A percentile compares a stretch with the other conserved stretches of the same genome.
Evolutionary conservation across 257 asterid species (phyloP).

Genomic region (Linderniella brevidens): DNA sequence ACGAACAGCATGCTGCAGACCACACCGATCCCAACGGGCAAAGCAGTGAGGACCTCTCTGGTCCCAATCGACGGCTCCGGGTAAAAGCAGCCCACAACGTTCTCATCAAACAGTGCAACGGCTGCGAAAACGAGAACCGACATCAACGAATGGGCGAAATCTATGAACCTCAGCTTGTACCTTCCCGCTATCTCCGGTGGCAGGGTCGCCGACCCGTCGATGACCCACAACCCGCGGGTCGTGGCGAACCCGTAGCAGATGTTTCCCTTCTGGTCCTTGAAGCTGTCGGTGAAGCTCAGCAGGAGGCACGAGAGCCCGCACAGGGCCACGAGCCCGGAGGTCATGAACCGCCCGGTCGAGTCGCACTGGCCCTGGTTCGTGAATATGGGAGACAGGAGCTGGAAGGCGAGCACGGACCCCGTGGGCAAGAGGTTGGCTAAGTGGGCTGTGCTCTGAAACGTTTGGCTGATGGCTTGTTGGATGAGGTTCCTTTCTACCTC

Average conservation of each 20-base stretch:
- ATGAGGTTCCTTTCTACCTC: conserved; percentile 46
- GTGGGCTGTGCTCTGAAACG: conserved; percentile 74
- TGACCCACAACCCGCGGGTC: conserved; percentile 48
- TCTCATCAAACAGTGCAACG: conserved; percentile 51
- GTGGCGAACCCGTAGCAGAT: conserved; percentile 71
- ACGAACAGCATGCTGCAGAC: conserved; percentile 72
- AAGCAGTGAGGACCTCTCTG: conserved; percentile 47
- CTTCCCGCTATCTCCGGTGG: conserved; percentile 31
- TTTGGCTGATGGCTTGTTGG: conserved; percentile 89
- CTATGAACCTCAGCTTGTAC: conserved; percentile 54
- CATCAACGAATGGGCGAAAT: conserved; percentile 73
- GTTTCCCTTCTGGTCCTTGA: conserved; percentile 59
- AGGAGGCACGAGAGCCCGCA: conserved; percentile 60
- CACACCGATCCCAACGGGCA: conserved; percentile 86
- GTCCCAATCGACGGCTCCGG: conserved; percentile 48
- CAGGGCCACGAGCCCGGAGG: conserved; percentile 38
- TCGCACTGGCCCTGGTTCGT: conserved; percentile 74
- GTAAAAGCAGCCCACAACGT: conserved; percentile 62
- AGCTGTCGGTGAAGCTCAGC: conserved; percentile 70
- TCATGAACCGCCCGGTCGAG: conserved; percentile 26
- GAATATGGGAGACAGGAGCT: conserved; percentile 63
- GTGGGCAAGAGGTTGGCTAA: conserved; percentile 87
- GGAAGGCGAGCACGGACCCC: conserved; percentile 74
- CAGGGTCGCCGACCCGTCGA: conserved; percentile 55
- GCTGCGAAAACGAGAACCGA: conserved; percentile 76